Evolutionary conservation across 345 rosid species (phyloP), one percentile per base, ranked within the genome.

Genomic region (Cardiospermum halicacabum): DNA sequence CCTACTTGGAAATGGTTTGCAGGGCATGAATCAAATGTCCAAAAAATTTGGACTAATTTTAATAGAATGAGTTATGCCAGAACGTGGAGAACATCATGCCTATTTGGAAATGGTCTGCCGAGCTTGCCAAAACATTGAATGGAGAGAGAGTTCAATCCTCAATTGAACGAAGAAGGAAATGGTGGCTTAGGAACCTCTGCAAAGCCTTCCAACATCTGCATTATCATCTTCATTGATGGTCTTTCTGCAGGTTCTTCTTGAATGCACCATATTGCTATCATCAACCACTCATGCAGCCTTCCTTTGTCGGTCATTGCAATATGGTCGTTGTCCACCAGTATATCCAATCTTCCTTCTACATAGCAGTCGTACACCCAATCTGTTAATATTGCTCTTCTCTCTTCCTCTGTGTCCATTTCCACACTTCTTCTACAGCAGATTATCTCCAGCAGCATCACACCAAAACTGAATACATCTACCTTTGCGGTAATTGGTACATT

Each of bases 401-500:
- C 62, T 30, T 48, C 64, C 26, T 49, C 27, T 1, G 2, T 0
- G 18, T 58, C 65, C 12, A 7, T 27, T 3, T 19, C 37, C 48
- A 55, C 67, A 7, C 58, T 61, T 47, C 34, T 66, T 40, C 71
- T 45, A 16, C 71, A 72, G n/a, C 72, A 50, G 13, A 75, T 43
- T 24, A 75, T 34, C 68, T 70, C 75, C 56, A 70, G 31, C 7
- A 70, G 25, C 49, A 70, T 58, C 25, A 66, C 56, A 1, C 80
- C 76, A n/a, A 58, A 76, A 28, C 73, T 71, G 37, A 71, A 72
- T 6, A 76, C 76, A 68, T 76, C 80, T 13, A 61, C 80, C 28
- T 68, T 76, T 37, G 59, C 63, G 3, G 80, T 58, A 2, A 68
- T 27, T 28, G 59, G 32, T 27, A 53, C 54, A 28, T 39, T 53